Conservation (phyloP, 371 early-diverging fungal genomes). For the Mitosporidium daphniae region DNA sequence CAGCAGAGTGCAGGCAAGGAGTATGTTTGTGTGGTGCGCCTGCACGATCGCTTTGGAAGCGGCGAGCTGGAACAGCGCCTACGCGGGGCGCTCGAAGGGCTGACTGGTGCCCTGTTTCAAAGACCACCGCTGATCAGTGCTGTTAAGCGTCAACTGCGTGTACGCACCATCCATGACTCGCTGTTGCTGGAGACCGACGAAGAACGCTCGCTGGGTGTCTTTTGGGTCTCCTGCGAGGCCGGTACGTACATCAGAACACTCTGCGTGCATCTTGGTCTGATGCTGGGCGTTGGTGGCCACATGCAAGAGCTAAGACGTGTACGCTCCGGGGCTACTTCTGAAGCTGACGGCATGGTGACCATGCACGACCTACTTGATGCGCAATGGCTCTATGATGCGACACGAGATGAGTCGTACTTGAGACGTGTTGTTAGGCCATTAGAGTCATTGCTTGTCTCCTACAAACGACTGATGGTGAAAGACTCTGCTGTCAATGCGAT, state of each 20-base stretch:
- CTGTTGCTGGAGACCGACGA: conserved; percentile 84
- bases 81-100: conserved; percentile 36
- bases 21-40: conserved; percentile 78
- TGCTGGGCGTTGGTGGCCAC: conserved; percentile 83
- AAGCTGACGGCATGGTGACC: conserved; percentile 73
- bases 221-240: conserved; percentile 95
- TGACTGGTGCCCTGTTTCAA: conserved; percentile 93
- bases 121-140: conserved; percentile 97
- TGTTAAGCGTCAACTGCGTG: conserved; percentile 94
- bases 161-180: conserved; percentile 83
- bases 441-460: conserved; percentile 62
- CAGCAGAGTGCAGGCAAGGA: conserved; percentile 94
- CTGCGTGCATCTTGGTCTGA: conserved; percentile 88
- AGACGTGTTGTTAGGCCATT: conserved; percentile 81
- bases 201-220: conserved; percentile 65
- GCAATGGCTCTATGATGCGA: conserved; percentile 78
- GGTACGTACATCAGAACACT: conserved; percentile 98
- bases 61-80: conserved; percentile 43
- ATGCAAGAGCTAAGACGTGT: conserved; percentile 98
- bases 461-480: conserved; percentile 93
- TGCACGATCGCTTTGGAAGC: conserved; percentile 35
- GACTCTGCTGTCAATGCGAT: conserved; percentile 92
- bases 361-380: conserved; percentile 98
- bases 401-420: conserved; percentile 61
- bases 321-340: conserved; percentile 61